These are phyloP conservation scores for Chamaecrista fasciculata DNA, from an alignment of 306 rosid species.

Conservation along the genomic window DNA sequence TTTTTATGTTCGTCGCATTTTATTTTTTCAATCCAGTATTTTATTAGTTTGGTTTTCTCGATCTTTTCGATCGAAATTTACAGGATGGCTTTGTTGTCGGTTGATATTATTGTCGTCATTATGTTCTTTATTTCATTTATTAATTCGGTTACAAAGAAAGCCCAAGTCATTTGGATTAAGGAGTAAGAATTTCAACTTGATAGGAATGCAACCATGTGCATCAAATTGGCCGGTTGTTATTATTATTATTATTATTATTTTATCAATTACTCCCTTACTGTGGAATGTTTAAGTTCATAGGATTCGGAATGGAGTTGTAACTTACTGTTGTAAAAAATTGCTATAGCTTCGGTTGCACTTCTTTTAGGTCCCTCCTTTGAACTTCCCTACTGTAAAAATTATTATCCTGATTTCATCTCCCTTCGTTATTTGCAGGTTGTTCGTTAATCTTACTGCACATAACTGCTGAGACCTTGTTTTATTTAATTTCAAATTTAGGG, in stretches of 20 bases:
- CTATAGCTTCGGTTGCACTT: constrained; percentile 4
- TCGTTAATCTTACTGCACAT: constrained; percentile 3
- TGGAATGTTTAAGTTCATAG: constrained; percentile 5
- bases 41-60: constrained; percentile 37
- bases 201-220: no score
- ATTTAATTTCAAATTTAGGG: constrained; percentile 3
- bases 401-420: constrained; percentile 30
- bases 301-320: constrained; percentile 29
- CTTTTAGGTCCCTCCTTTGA: constrained; percentile 14
- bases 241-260: no score
- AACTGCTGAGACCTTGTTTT: constrained; percentile 12
- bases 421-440: constrained; percentile 39
- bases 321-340: constrained; percentile 4
- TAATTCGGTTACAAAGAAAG: no score
- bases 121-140: constrained; percentile 9
- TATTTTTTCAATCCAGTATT: constrained; percentile 33
- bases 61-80: constrained; percentile 35
- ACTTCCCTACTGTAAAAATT: constrained; percentile 2
- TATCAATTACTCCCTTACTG: no score
- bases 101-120: constrained; percentile 17
- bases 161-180: no score
- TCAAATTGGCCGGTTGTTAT: no score
- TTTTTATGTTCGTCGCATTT: not conserved
- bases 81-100: constrained; percentile 10
- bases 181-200: no score